Base-by-base conservation (phyloP, 1,139 yeast genomes). In the Magnusiomyces starmeri region DNA sequence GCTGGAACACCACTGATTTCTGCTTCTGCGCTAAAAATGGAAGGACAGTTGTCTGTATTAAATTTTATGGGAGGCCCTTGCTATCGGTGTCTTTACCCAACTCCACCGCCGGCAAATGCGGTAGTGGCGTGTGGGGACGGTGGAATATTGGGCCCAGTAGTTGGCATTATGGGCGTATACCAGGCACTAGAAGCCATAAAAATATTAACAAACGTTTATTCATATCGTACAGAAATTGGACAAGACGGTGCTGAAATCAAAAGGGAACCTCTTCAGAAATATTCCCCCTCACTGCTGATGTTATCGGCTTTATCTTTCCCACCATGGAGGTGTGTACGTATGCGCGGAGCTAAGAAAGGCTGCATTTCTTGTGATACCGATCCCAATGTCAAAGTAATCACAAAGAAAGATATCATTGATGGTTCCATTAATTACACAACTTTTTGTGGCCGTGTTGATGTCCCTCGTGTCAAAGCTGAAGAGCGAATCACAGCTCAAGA, bases 141-240 rank as follows among this genome's bases (percentile, higher is more conserved):
- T 2, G 99, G 99, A 2, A 95, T 94, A 1, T 68, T 94, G 22
- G 98, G 98, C 0, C 96, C 98, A 0, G 94, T 92, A 6, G 95
- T 94, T 48, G 99, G 98, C 0, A 63, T 89, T 1, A 80, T 92
- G 65, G 99, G 99, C 3, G 75, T 82, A 0, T 75, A 86, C 72
- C 94, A 94, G 85, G 95, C 96, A 0, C 71, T 85, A 32, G 98
- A 94, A 62, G 75, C 96, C 0, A 76, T 94, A 46, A 90, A 92
- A 63, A 72, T 90, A 1, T 61, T 88, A 4, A 75, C 85, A 1
- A 83, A 76, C 0, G 72, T 68, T 48, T 86, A 87, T 63, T 59
- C 48, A 7, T 16, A 8, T 8, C 6, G n/a, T 21, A 27, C 20
- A 4, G 35, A 70, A 74, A 1, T 50, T 51, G 3, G 76, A 74